Conservation (phyloP, 2,329 filamentous ascomycete genomes). For the Botrytis cinerea region DNA sequence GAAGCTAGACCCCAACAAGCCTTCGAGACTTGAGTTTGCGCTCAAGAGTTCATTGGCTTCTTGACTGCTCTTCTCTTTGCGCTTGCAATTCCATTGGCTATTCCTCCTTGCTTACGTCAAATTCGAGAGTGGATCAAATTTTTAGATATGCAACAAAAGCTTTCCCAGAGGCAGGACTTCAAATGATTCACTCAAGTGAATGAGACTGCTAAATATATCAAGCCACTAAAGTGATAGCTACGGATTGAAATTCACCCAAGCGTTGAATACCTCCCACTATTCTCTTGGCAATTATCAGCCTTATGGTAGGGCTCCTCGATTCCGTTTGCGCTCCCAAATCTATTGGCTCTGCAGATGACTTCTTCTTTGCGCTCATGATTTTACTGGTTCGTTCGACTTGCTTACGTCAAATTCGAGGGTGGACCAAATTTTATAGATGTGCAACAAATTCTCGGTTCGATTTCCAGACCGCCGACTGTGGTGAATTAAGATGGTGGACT, state of each 20-base stretch:
- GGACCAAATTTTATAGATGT: not conserved
- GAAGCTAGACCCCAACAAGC: not conserved
- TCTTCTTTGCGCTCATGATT: not conserved
- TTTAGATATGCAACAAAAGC: not conserved
- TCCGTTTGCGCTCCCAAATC: not conserved
- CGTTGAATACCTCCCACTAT: not conserved
- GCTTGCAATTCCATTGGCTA: not conserved
- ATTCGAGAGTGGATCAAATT: not conserved
- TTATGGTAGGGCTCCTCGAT: not conserved
- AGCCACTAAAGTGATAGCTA: not conserved
- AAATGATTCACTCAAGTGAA: not conserved
- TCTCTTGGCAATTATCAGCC: not conserved
- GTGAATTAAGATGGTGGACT: not conserved
- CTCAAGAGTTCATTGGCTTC: not conserved
- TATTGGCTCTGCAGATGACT: not conserved
- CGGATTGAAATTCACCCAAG: not conserved
- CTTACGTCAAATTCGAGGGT: constrained; percentile 15
- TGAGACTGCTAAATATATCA: too few species aligned
- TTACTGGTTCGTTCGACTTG: not conserved
- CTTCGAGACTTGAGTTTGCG: not conserved
- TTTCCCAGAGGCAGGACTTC: not conserved
- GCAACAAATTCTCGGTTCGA: not conserved
- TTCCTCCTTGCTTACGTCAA: not conserved
- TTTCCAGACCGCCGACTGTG: not conserved
- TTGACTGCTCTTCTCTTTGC: not conserved